Percentiles rank a stretch among this genome's conserved stretches.
Evolutionary conservation across 495 filamentous ascomycete genomes (phyloP).

Genomic region (Annulohypoxylon maeteangense): DNA sequence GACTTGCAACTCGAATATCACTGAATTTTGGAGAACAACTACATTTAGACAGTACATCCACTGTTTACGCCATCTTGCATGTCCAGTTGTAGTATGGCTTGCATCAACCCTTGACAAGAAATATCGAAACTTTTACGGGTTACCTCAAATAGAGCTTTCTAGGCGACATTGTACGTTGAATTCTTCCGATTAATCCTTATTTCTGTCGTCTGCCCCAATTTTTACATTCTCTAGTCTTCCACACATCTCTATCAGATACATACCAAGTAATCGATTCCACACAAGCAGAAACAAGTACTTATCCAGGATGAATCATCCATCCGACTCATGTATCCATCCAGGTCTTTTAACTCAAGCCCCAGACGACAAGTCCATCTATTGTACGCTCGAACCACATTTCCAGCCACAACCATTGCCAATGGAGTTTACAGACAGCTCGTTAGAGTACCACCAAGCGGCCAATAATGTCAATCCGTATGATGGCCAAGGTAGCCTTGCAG

Average conservation of each 20-base stretch:
- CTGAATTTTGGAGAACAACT: background rate
- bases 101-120: background rate
- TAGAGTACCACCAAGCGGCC: background rate
- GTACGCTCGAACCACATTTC: background rate
- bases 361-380: constrained; percentile 6
- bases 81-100: background rate
- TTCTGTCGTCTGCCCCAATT: background rate
- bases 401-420: constrained; percentile 9
- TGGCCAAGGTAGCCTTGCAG: background rate
- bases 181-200: constrained; percentile 1
- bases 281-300: constrained; percentile 11
- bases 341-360: constrained; percentile 5
- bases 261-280: constrained; percentile 1
- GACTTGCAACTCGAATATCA: background rate
- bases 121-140: background rate
- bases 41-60: background rate
- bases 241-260: background rate
- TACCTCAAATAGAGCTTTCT: constrained; percentile 12
- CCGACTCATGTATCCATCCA: constrained; percentile 12
- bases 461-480: background rate
- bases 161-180: background rate
- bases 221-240: constrained; percentile 11
- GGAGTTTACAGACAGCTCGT: constrained; percentile 14
- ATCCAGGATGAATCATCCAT: constrained; percentile 24
- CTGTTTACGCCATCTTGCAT: constrained; percentile 33